A percentile compares a stretch with the other conserved stretches of the same genome.
These are phyloP conservation scores for Tricholoma matsutake DNA, from an alignment of 768 basidiomycete species.

Conservation along the genomic window DNA sequence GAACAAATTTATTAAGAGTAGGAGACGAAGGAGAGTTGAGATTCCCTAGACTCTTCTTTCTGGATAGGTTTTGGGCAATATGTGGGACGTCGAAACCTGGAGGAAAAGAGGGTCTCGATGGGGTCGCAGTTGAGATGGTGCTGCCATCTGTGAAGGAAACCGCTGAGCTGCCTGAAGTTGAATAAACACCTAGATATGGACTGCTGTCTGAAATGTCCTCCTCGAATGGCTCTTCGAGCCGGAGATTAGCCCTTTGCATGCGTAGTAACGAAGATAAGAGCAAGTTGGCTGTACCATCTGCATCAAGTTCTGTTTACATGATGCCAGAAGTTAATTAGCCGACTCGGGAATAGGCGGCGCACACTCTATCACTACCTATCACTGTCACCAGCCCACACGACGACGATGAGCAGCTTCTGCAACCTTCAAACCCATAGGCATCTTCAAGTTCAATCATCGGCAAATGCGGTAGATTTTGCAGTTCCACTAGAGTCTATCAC, in stretches of 20 bases:
- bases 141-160: slow-evolving; percentile 18
- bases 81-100: slow-evolving; percentile 11
- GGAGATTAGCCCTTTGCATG: slow-evolving; percentile 19
- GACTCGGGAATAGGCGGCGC: too few relatives aligned
- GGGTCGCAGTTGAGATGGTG: slow-evolving; percentile 15
- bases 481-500: too few relatives aligned
- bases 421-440: neutral
- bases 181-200: slow-evolving; percentile 21
- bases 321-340: too few relatives aligned
- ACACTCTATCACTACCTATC: neutral
- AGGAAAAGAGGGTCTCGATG: slow-evolving; percentile 14
- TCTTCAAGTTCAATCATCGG: neutral
- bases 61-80: slow-evolving; percentile 12
- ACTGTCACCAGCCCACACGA: neutral
- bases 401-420: neutral
- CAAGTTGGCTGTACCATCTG: neutral
- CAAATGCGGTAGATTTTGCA: neutral
- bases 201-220: slow-evolving; percentile 27
- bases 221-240: slow-evolving; percentile 18
- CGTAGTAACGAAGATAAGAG: neutral
- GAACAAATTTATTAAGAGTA: slow-evolving; percentile 14
- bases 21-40: slow-evolving; percentile 24
- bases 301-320: neutral
- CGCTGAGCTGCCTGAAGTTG: slow-evolving; percentile 22
- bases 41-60: slow-evolving; percentile 19